Evolutionary conservation across 495 filamentous ascomycete species (phyloP).

Genomic region (Podospora conica): DNA sequence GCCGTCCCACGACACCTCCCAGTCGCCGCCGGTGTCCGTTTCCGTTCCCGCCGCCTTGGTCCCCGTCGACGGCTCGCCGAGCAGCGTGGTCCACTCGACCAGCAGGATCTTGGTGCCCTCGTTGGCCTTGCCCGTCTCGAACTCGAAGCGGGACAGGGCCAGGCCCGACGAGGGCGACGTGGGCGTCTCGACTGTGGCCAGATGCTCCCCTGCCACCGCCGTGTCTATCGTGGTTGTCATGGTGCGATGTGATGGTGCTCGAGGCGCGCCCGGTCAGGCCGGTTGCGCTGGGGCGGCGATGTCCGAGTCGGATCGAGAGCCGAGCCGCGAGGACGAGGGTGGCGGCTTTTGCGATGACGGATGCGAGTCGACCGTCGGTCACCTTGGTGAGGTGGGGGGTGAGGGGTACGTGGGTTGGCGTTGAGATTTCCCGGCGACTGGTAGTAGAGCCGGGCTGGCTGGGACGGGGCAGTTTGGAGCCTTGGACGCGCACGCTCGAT

Average conservation of each 20-base stretch:
- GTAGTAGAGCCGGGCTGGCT: background rate
- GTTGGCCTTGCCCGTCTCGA: slow-evolving; percentile 67
- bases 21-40: slow-evolving; percentile 32
- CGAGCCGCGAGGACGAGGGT: background rate
- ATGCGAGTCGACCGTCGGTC: background rate
- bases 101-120: slow-evolving; percentile 81
- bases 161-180: slow-evolving; percentile 35
- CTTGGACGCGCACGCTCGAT: background rate
- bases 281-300: background rate
- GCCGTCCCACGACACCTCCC: slow-evolving; percentile 73
- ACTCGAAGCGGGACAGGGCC: slow-evolving; percentile 77
- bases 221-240: slow-evolving; percentile 18
- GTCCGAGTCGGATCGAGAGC: background rate
- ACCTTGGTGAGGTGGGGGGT: background rate
- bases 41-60: background rate
- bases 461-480: too few species aligned
- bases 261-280: background rate
- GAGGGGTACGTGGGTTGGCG: background rate
- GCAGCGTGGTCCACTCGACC: slow-evolving; percentile 72
- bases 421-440: background rate
- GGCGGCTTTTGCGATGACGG: background rate
- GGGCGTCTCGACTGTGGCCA: slow-evolving; percentile 35
- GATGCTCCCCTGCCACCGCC: slow-evolving; percentile 13
- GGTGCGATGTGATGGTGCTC: slow-evolving; percentile 2
- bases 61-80: slow-evolving; percentile 22